Conservation (phyloP, 2,329 filamentous ascomycete species). For the Alternaria gaisen region DNA sequence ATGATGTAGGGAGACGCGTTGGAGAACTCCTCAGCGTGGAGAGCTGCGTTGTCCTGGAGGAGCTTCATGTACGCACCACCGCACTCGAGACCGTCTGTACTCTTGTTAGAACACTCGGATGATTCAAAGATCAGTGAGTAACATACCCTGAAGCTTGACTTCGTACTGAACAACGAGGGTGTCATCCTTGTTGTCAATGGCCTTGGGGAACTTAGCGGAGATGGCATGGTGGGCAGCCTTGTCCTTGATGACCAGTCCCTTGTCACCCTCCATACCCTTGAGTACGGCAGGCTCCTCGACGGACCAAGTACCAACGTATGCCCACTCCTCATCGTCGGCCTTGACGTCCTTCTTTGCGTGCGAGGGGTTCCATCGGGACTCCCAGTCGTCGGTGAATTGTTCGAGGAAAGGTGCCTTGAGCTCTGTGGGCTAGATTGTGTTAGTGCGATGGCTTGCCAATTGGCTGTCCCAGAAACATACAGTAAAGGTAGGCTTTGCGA, state of each 20-base stretch:
- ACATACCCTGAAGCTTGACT: constrained; percentile 96
- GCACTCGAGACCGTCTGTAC: constrained; percentile 87
- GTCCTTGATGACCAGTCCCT: constrained; percentile 98
- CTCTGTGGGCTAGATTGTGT: constrained; percentile 74
- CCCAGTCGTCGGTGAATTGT: constrained; percentile 98
- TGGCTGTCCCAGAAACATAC: constrained; percentile 64
- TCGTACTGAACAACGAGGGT: constrained; percentile 98
- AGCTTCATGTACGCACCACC: constrained; percentile 99
- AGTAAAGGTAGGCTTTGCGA: constrained; percentile 83
- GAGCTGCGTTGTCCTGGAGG: constrained; percentile 94
- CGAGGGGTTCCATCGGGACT: constrained; percentile 90
- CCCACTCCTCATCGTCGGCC: constrained; percentile 86
- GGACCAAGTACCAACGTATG: constrained; percentile 94
- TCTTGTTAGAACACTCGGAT: constrained; percentile 41
- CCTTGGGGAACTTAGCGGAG: constrained; percentile 96
- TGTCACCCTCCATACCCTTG: constrained; percentile 94
- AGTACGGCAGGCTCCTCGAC: constrained; percentile 92
- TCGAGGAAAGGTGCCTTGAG: constrained; percentile 96
- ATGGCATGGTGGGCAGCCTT: constrained; percentile 98
- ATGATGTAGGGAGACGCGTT: constrained; percentile 98
- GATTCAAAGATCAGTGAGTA: neutral
- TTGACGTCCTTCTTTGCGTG: constrained; percentile 94
- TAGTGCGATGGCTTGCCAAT: constrained; percentile 16
- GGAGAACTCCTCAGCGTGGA: constrained; percentile 97
- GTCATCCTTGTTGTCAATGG: constrained; percentile 97